phyloP scores from a whole-genome alignment of 805 yeast genomes.

The Nakazawaea ishiwadae region DNA sequence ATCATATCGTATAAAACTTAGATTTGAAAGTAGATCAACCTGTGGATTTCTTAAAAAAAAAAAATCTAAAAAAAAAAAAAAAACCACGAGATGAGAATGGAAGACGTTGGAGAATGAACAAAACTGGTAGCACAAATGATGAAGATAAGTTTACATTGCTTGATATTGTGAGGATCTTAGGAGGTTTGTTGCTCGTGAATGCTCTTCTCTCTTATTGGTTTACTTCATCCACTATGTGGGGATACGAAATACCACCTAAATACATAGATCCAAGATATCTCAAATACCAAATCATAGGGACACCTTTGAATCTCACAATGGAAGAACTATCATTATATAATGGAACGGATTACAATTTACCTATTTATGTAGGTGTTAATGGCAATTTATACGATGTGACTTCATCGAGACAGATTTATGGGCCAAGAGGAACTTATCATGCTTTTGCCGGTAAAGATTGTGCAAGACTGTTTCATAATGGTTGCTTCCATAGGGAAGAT shows the following conservation, averaged over 20 bases:
- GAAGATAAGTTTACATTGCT: slow-evolving; percentile 22
- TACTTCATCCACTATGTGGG: slow-evolving; percentile 59
- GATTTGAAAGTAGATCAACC: too few relatives aligned
- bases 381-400: slow-evolving; percentile 66
- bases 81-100: background rate
- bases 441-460: slow-evolving; percentile 62
- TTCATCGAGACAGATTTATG: slow-evolving; percentile 44
- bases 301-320: slow-evolving; percentile 31
- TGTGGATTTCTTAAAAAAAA: background rate
- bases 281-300: slow-evolving; percentile 11
- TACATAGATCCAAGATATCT: slow-evolving; percentile 41
- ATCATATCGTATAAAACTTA: too few relatives aligned
- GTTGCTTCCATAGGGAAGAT: slow-evolving; percentile 50
- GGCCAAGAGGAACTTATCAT: slow-evolving; percentile 52
- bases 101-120: background rate
- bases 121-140: background rate
- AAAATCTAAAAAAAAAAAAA: background rate
- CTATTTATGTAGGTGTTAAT: slow-evolving; percentile 55
- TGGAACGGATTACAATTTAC: slow-evolving; percentile 43
- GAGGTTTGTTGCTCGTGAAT: slow-evolving; percentile 43
- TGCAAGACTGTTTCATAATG: slow-evolving; percentile 66
- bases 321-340: slow-evolving; percentile 43
- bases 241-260: slow-evolving; percentile 40
- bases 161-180: slow-evolving; percentile 38
- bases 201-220: slow-evolving; percentile 50